Percentiles rank a stretch among this genome's conserved stretches.
Conservation (phyloP, 2,329 filamentous ascomycete species). For the Emydomyces testavorans region DNA sequence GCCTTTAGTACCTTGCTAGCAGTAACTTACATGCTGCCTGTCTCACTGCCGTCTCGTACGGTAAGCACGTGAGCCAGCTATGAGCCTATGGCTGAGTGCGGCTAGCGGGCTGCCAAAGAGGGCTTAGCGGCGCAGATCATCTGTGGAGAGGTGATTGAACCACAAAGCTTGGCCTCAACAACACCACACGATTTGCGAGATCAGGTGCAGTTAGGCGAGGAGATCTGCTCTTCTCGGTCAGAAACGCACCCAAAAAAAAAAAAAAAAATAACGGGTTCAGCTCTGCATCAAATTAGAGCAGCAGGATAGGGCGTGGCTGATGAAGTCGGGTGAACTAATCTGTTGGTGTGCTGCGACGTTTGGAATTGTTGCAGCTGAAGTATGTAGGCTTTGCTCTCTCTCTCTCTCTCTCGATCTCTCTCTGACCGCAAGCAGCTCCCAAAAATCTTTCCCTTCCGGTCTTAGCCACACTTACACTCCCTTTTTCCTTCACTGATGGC, state of each 20-base stretch:
- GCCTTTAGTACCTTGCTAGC: too few relatives aligned
- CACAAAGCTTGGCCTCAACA: constrained; percentile 13
- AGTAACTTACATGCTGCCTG: too few relatives aligned
- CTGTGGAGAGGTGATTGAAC: constrained; percentile 1
- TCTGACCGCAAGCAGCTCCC: too few relatives aligned
- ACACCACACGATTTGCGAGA: constrained; percentile 3
- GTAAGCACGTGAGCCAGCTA: constrained; percentile 1
- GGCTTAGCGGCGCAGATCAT: constrained; percentile 7
- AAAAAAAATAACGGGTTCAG: too few relatives aligned
- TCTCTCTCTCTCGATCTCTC: too few relatives aligned
- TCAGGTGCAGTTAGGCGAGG: constrained; percentile 1
- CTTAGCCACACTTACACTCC: too few relatives aligned
- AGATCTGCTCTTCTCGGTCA: neutral
- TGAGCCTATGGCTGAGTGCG: neutral
- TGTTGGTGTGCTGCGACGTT: neutral
- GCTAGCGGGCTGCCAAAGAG: constrained; percentile 1
- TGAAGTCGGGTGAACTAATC: neutral
- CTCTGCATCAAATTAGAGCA: neutral
- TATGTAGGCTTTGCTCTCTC: neutral
- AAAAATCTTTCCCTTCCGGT: too few relatives aligned
- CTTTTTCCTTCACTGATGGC: too few relatives aligned
- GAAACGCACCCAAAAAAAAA: too few relatives aligned
- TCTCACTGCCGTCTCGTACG: constrained; percentile 2
- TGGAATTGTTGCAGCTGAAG: neutral
- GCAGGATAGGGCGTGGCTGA: neutral